A percentile compares a stretch with the other conserved stretches of the same genome.
These are phyloP conservation scores for Hyaloperonospora brassicae DNA, from an alignment of 352 stramenopile genomes.

Conservation along the genomic window DNA sequence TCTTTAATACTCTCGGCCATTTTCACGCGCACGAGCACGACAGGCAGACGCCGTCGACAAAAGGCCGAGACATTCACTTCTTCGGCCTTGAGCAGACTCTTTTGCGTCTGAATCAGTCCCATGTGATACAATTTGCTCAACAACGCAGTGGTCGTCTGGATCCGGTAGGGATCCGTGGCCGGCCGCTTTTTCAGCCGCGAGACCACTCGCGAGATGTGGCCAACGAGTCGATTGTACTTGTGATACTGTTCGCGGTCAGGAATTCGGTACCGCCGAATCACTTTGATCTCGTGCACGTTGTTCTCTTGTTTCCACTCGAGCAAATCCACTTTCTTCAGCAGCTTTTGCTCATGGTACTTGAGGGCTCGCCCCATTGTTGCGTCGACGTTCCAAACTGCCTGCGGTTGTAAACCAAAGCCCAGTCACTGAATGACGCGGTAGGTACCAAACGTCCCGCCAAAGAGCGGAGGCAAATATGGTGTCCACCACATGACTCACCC, in stretches of 20 bases:
- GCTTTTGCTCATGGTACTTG: constrained; percentile 97
- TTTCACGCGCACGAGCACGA: constrained; percentile 99
- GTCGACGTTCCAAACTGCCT: no score
- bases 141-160: constrained; percentile 94
- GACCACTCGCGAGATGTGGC: constrained; percentile 91
- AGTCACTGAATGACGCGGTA: no score
- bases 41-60: constrained; percentile 92
- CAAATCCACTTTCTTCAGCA: constrained; percentile 98
- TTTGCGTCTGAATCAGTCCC: constrained; percentile 94
- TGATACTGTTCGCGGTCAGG: constrained; percentile 97
- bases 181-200: constrained; percentile 93
- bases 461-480: constrained; percentile 1
- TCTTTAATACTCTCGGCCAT: constrained; percentile 98
- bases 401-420: no score
- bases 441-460: no score
- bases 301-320: constrained; percentile 98
- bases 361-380: constrained; percentile 80
- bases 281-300: constrained; percentile 97
- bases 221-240: constrained; percentile 97
- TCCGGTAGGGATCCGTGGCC: constrained; percentile 91
- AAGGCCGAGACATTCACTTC: constrained; percentile 94
- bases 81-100: constrained; percentile 95
- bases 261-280: constrained; percentile 96
- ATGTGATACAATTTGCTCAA: constrained; percentile 98
- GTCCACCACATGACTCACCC: constrained; percentile 14